Evolutionary conservation across 345 rosid genomes (phyloP).

Genomic region (Draba incana): DNA sequence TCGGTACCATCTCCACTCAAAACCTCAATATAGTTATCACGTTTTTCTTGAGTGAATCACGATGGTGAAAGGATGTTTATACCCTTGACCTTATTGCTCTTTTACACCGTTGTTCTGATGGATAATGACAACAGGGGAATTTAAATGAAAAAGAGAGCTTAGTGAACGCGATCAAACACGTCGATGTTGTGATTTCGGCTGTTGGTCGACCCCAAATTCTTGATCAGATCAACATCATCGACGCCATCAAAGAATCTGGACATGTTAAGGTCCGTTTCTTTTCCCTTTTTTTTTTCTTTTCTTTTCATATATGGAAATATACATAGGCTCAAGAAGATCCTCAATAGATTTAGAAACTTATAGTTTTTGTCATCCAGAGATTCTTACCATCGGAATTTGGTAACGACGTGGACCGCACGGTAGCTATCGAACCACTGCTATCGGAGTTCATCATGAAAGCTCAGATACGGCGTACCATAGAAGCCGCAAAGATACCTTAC

Average conservation of each 20-base stretch:
- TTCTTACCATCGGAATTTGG: slow-evolving; percentile 77
- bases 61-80: neutral
- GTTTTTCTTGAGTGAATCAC: neutral
- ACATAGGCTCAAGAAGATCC: neutral
- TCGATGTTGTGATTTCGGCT: slow-evolving; percentile 82
- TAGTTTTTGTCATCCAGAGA: slow-evolving; percentile 43
- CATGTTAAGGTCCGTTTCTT: slow-evolving; percentile 64
- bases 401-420: slow-evolving; percentile 56
- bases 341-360: neutral
- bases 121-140: slow-evolving; percentile 31
- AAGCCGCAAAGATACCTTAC: slow-evolving; percentile 61
- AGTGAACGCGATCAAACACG: slow-evolving; percentile 68
- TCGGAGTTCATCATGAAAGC: slow-evolving; percentile 51
- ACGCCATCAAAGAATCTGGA: slow-evolving; percentile 82
- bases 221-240: slow-evolving; percentile 73
- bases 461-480: slow-evolving; percentile 55
- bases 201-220: slow-evolving; percentile 51
- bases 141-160: slow-evolving; percentile 61
- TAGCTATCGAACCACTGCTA: slow-evolving; percentile 56
- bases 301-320: neutral
- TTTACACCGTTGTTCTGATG: neutral
- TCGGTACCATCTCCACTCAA: too few relatives aligned
- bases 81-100: neutral
- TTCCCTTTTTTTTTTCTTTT: neutral
- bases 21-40: too few relatives aligned